phyloP scores from a whole-genome alignment of 1,284 basidiomycete genomes.

The Phlebopus sp. region DNA sequence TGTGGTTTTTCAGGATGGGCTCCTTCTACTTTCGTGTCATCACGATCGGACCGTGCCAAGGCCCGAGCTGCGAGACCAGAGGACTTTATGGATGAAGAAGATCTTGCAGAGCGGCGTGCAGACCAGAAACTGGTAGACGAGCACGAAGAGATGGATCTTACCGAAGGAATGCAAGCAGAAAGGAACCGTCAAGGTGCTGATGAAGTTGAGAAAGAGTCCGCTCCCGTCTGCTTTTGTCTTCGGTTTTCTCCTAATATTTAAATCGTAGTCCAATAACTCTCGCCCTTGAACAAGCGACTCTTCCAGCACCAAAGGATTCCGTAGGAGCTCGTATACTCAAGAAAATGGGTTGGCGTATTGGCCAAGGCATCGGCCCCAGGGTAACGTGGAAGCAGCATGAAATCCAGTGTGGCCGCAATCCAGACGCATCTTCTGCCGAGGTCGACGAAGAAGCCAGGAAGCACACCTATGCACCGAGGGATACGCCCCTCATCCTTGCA shows the following conservation, averaged over 20 bases:
- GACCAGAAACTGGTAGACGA: constrained; percentile 72
- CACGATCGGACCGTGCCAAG: constrained; percentile 71
- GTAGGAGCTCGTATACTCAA: constrained; percentile 80
- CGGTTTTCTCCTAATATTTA: constrained; percentile 1
- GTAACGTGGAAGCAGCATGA: constrained; percentile 77
- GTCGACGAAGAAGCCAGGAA: constrained; percentile 79
- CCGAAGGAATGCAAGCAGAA: constrained; percentile 56
- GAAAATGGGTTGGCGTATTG: constrained; percentile 94
- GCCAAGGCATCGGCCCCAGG: constrained; percentile 91
- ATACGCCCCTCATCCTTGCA: constrained; percentile 64
- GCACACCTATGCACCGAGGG: constrained; percentile 83
- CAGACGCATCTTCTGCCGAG: constrained; percentile 43
- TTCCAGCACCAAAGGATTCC: constrained; percentile 66
- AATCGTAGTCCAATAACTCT: constrained; percentile 54
- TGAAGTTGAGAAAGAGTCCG: constrained; percentile 59
- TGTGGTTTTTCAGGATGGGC: constrained; percentile 73
- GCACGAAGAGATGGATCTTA: constrained; percentile 71
- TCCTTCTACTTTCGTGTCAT: constrained; percentile 88
- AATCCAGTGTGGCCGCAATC: constrained; percentile 59
- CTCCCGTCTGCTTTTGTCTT: constrained; percentile 12
- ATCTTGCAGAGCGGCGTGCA: constrained; percentile 78
- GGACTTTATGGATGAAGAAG: constrained; percentile 99
- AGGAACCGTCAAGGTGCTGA: constrained; percentile 32
- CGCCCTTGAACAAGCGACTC: constrained; percentile 58
- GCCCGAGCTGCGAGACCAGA: constrained; percentile 63